These are phyloP conservation scores for Candida verbasci DNA, from an alignment of 805 yeast species.

Conservation along the genomic window DNA sequence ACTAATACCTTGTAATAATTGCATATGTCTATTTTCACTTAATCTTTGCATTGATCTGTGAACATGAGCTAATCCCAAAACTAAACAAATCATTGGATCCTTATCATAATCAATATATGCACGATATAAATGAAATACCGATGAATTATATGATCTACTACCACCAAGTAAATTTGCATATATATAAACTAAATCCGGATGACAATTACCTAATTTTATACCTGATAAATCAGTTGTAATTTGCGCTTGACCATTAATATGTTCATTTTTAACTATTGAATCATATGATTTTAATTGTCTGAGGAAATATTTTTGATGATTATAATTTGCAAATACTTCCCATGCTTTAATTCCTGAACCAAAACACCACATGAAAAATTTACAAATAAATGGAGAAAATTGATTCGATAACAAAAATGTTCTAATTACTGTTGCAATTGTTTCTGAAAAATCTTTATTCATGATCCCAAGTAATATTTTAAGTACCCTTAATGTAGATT, in stretches of 20 bases:
- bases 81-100: constrained; percentile 76
- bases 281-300: constrained; percentile 91
- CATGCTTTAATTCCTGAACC: constrained; percentile 56
- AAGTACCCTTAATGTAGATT: constrained; percentile 57
- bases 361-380: constrained; percentile 63
- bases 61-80: constrained; percentile 74
- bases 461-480: constrained; percentile 54
- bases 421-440: constrained; percentile 56
- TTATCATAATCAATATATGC: constrained; percentile 62
- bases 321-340: constrained; percentile 65
- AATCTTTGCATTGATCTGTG: constrained; percentile 92
- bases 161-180: constrained; percentile 79
- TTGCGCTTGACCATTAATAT: constrained; percentile 76
- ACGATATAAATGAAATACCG: constrained; percentile 71
- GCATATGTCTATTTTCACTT: constrained; percentile 80
- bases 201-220: constrained; percentile 33
- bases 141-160: constrained; percentile 77
- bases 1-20: constrained; percentile 81
- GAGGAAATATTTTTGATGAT: constrained; percentile 84
- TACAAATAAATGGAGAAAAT: constrained; percentile 65
- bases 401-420: constrained; percentile 63
- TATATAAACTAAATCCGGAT: constrained; percentile 68
- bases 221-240: constrained; percentile 51
- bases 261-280: constrained; percentile 48
- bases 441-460: constrained; percentile 46